A percentile compares a stretch with the other conserved stretches of the same genome.
Conservation (phyloP, 371 early-diverging fungal genomes). For the Mucor indicus region DNA sequence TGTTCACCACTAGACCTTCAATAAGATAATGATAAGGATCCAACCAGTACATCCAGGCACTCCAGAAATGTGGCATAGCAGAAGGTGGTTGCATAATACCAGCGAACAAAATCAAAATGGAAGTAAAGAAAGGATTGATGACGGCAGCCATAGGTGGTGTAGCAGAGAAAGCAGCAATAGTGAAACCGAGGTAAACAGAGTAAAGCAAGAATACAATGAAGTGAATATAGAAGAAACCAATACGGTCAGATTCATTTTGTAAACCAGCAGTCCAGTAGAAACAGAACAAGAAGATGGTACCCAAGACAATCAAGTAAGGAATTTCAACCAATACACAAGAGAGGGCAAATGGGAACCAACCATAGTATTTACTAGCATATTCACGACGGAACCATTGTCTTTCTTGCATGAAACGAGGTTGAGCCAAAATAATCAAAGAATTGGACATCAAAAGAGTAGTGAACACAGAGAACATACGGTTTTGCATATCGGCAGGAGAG, state of each 20-base stretch:
- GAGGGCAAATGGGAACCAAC: conserved; percentile 59
- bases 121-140: conserved; percentile 69
- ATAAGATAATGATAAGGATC: conserved; percentile 73
- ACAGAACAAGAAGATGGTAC: conserved; percentile 55
- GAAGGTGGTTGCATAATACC: conserved; percentile 67
- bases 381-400: conserved; percentile 72
- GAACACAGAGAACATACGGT: conserved; percentile 72
- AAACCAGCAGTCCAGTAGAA: conserved; percentile 80
- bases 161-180: conserved; percentile 41
- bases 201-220: conserved; percentile 59
- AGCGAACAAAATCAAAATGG: conserved; percentile 66
- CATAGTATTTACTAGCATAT: conserved; percentile 68
- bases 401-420: conserved; percentile 74
- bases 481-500: conserved; percentile 62
- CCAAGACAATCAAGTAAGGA: conserved; percentile 51
- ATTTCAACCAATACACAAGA: conserved; percentile 57
- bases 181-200: conserved; percentile 63
- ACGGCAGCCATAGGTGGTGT: conserved; percentile 68
- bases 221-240: conserved; percentile 62
- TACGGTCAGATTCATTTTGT: conserved; percentile 39
- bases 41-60: conserved; percentile 71
- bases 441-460: conserved; percentile 62
- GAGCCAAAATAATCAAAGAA: conserved; percentile 65
- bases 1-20: conserved; percentile 72
- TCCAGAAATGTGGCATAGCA: conserved; percentile 74